Conservation (phyloP, 805 yeast species). For the Brettanomyces sp. region DNA sequence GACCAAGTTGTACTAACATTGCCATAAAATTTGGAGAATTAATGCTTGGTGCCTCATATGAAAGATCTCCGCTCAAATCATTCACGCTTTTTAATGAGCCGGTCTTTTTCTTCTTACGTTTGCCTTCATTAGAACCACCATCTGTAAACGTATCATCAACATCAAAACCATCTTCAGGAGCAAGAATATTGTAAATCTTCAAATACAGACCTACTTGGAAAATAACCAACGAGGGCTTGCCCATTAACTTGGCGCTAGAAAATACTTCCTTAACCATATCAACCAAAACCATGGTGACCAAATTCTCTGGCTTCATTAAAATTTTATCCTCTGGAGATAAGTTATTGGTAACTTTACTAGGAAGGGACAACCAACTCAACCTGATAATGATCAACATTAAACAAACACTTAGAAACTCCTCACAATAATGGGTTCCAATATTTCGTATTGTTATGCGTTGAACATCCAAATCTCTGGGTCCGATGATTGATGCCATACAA, state of each 20-base stretch:
- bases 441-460: constrained; percentile 16
- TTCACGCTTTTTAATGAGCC: constrained; percentile 16
- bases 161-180: constrained; percentile 48
- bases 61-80: constrained; percentile 28
- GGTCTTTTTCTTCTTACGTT: constrained; percentile 8
- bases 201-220: constrained; percentile 53
- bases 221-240: constrained; percentile 37
- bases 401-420: constrained; percentile 42
- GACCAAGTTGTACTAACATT: constrained; percentile 34
- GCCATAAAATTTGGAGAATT: constrained; percentile 26
- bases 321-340: constrained; percentile 21
- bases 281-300: constrained; percentile 30
- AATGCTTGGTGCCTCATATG: constrained; percentile 27
- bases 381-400: constrained; percentile 42
- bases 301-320: constrained; percentile 31
- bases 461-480: constrained; percentile 26
- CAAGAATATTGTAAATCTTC: constrained; percentile 43
- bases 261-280: constrained; percentile 38
- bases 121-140: neutral
- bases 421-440: constrained; percentile 27
- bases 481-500: constrained; percentile 37
- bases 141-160: constrained; percentile 31
- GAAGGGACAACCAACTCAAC: constrained; percentile 47
- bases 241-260: constrained; percentile 31
- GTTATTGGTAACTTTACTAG: constrained; percentile 27